Base-by-base conservation (phyloP, 2,329 filamentous ascomycete species). In the Raffaelea deltoideospora region DNA sequence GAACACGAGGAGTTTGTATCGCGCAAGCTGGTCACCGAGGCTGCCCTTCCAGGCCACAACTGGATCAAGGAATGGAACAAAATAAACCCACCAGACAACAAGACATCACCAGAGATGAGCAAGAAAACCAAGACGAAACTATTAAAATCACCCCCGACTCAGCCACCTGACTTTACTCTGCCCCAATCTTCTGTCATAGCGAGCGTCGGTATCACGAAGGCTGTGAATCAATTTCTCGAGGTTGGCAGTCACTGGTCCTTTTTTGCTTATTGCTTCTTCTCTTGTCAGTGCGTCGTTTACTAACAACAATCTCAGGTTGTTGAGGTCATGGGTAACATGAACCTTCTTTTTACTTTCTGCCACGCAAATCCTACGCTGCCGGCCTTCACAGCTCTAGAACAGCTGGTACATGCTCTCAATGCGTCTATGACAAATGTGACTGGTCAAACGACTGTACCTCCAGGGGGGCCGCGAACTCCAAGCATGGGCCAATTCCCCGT, bases 1-100 rank as follows among this genome's bases (percentile, higher is more conserved):
- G 69, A 67, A 34, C 80, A 92, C 49, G 82, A 87, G 46, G 87
- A 96, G 57, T 94, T 80, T 49, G 64, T 96, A 32, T 78, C 86
- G 18, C 74, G 84, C 37, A 72, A 65, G 42, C 65, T 66, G 44
- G 69, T 76, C 9, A 68, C 78, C 28, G 62, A 76, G 31, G 69
- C 70, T 7, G 72, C 73, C 13, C 68, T 69, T 47, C 74, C 74
- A 3, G 60, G 67, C 20, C 74, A 78, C 44, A 64, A 66, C 43
- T 79, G 74, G 74, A 61, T 69, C 46, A 78, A 78, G 56, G 73
- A 78, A 19, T 79, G 74, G 73, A 62, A 65, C 41, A 69, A 61
- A 48, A 53, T 72, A 31, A 79, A 79, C 52, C 52, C 60, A 2
- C 60, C 63, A 39, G 72, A 77, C 44, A 56, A 54, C 35, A 76